Evolutionary conservation across 2,329 filamentous ascomycete genomes (phyloP).

Genomic region (Tolypocladium sp.): DNA sequence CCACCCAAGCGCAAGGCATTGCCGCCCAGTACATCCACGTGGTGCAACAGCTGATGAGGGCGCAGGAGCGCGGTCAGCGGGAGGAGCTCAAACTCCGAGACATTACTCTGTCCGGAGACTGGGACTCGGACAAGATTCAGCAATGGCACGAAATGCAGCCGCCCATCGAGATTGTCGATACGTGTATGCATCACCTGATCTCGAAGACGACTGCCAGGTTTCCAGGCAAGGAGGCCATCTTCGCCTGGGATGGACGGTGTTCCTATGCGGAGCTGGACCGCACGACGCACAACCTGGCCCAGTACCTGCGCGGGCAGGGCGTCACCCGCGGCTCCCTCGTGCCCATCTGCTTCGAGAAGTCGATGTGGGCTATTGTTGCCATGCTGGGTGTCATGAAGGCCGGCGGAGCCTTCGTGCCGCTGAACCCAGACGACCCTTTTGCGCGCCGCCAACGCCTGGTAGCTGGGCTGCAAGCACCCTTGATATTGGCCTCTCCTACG

Average conservation of each 20-base stretch:
- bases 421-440: not conserved
- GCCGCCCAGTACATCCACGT: no score
- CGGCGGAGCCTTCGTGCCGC: not conserved
- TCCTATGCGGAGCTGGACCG: not conserved
- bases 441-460: not conserved
- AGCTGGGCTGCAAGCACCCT: no score
- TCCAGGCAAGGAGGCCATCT: not conserved
- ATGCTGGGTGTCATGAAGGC: not conserved
- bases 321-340: not conserved
- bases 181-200: not conserved
- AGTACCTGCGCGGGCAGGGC: not conserved
- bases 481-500: no score
- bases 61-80: no score
- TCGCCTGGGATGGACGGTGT: not conserved
- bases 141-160: not conserved
- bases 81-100: not conserved
- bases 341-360: not conserved
- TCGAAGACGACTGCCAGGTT: not conserved
- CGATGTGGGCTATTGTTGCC: not conserved
- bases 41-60: no score
- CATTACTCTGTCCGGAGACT: no score
- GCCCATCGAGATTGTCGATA: not conserved
- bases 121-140: not conserved
- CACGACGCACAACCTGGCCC: not conserved
- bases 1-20: no score